Conservation (phyloP, 2,329 filamentous ascomycete genomes). For the Orbilia blumenaviensis region DNA sequence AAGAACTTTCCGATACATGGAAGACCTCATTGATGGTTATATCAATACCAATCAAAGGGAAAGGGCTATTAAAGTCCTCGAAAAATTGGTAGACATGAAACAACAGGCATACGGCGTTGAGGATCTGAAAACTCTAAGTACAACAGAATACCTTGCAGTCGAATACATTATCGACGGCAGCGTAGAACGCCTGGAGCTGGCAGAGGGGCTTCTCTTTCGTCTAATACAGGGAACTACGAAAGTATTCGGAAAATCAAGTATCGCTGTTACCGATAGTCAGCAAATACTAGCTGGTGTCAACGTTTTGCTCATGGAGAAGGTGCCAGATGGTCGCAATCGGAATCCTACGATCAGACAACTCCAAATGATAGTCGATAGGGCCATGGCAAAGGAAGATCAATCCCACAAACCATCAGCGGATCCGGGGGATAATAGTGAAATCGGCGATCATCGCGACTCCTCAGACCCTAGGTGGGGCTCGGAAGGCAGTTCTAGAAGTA, state of each 20-base stretch:
- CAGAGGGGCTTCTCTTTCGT: neutral
- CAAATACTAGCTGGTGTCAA: neutral
- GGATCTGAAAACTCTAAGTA: neutral
- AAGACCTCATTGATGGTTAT: neutral
- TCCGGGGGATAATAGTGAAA: too few species aligned
- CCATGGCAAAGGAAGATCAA: neutral
- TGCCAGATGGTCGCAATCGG: neutral
- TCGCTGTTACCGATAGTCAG: neutral
- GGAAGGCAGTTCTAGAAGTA: neutral
- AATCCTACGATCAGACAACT: neutral
- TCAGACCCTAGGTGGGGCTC: neutral
- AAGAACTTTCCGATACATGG: neutral
- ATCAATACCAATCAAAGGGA: neutral
- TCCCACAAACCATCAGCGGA: too few species aligned
- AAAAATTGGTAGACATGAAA: neutral
- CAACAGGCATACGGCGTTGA: neutral
- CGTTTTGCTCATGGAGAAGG: neutral
- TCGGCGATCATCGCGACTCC: neutral
- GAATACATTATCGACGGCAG: neutral
- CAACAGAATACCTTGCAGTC: neutral
- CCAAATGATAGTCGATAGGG: neutral
- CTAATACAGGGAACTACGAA: neutral
- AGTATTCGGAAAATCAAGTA: neutral
- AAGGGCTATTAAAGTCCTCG: neutral
- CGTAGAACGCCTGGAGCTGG: neutral